Percentiles rank a stretch among this genome's conserved stretches.
phyloP scores from a whole-genome alignment of 345 rosid species.

The Brassica incana region DNA sequence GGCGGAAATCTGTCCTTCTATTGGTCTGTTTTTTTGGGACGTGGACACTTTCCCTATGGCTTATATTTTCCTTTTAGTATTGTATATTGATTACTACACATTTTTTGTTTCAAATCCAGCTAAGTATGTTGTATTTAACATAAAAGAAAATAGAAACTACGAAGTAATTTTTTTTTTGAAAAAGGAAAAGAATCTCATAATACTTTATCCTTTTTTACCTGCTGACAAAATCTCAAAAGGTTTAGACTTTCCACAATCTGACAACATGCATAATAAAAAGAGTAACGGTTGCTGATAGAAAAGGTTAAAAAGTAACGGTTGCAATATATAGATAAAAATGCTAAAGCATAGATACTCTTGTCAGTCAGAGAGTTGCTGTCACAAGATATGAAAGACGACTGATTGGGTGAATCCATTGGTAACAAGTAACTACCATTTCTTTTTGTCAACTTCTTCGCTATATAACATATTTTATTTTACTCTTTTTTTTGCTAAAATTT shows the following conservation, averaged over 20 bases:
- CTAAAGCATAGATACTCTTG: neutral
- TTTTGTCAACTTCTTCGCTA: neutral
- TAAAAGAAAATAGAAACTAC: neutral
- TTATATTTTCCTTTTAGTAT: too few relatives aligned
- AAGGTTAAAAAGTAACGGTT: conserved; percentile 9
- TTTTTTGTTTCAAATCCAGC: neutral
- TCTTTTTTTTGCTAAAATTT: neutral
- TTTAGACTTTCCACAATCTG: neutral
- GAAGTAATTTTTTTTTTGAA: neutral
- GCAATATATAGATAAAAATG: neutral
- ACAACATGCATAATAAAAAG: neutral
- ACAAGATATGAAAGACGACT: neutral
- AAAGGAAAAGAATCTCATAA: neutral
- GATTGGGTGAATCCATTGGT: conserved; percentile 3
- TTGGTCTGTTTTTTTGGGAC: too few relatives aligned
- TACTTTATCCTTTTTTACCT: neutral
- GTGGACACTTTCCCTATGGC: too few relatives aligned
- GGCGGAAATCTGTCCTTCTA: too few relatives aligned
- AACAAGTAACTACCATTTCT: neutral
- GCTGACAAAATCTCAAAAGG: neutral
- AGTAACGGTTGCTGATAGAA: conserved; percentile 4
- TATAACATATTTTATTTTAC: neutral
- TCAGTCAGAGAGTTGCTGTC: neutral
- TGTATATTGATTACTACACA: neutral
- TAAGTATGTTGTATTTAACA: conserved; percentile 2